Evolutionary conservation across 495 filamentous ascomycete species (phyloP).

Genomic region (Penicillium odoratum): DNA sequence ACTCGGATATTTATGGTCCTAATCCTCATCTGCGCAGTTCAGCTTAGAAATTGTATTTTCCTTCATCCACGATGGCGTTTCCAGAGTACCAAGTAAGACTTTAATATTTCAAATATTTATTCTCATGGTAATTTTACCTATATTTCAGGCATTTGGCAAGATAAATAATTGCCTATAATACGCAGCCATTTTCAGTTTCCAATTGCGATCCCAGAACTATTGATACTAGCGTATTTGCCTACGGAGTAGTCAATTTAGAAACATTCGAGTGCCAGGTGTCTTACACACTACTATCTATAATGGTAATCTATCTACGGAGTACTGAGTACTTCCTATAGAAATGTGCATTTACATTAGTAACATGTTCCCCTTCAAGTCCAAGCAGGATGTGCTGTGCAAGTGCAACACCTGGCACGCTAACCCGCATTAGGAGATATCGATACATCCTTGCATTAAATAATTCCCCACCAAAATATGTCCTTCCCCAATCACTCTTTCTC

Average conservation of each 20-base stretch:
- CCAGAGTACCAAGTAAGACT: neutral
- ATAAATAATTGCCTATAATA: neutral
- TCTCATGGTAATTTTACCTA: neutral
- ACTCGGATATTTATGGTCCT: too few species aligned
- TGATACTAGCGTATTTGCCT: neutral
- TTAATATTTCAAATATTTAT: too few species aligned
- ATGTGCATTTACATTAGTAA: too few species aligned
- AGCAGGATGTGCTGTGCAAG: neutral
- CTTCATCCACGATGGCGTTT: neutral
- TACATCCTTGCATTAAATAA: constrained; percentile 17
- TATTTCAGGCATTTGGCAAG: neutral
- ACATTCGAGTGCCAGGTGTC: too few species aligned
- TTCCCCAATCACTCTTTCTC: neutral
- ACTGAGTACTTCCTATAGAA: too few species aligned
- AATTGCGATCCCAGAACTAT: neutral
- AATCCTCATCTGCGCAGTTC: too few species aligned
- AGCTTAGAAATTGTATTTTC: too few species aligned
- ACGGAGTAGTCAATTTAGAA: neutral
- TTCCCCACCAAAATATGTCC: constrained; percentile 3
- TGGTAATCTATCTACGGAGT: too few species aligned
- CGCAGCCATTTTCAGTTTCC: neutral
- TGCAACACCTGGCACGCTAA: constrained; percentile 15
- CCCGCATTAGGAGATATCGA: constrained; percentile 28
- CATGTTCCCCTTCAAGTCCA: too few species aligned
- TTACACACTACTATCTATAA: too few species aligned